A percentile compares a stretch with the other conserved stretches of the same genome.
These are phyloP conservation scores for Globisporangium rhizosaccharum DNA, from an alignment of 352 stramenopile genomes.

Conservation along the genomic window DNA sequence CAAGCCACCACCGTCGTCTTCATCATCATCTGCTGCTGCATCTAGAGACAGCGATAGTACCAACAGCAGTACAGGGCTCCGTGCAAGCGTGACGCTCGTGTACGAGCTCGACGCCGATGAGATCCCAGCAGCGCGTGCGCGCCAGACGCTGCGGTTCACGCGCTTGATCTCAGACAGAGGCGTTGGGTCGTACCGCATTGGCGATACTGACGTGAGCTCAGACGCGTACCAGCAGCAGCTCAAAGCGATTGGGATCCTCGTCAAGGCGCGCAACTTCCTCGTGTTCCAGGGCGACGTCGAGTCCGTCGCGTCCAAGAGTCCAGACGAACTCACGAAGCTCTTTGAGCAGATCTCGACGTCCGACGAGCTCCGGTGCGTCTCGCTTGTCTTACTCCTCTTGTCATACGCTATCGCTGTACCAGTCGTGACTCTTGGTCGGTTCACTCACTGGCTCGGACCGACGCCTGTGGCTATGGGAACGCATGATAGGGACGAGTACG, in stretches of 20 bases:
- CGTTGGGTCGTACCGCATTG: conserved; percentile 74
- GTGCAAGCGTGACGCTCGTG: conserved; percentile 92
- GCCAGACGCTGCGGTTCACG: conserved; percentile 88
- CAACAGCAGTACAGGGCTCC: conserved; percentile 45
- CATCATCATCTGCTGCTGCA: background rate
- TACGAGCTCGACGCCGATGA: conserved; percentile 85
- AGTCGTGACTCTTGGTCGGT: too few species aligned
- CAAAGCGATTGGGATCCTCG: conserved; percentile 94
- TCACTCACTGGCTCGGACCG: too few species aligned
- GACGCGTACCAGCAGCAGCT: conserved; percentile 94
- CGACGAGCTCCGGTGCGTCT: conserved; percentile 64
- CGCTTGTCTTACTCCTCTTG: too few species aligned
- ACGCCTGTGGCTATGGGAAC: background rate
- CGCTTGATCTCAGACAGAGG: conserved; percentile 92
- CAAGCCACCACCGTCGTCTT: conserved; percentile 16
- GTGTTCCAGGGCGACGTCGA: conserved; percentile 99
- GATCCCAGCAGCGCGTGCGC: conserved; percentile 32
- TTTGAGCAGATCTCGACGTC: conserved; percentile 97
- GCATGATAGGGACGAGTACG: conserved; percentile 58
- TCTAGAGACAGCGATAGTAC: background rate
- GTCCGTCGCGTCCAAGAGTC: conserved; percentile 94
- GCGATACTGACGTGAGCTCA: conserved; percentile 75
- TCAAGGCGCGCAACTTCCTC: conserved; percentile 99
- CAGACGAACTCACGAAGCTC: conserved; percentile 94
- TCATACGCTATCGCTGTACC: background rate